A percentile compares a stretch with the other conserved stretches of the same genome.
Evolutionary conservation across 495 filamentous ascomycete genomes (phyloP).

Genomic region (Pseudotulostoma volvatum): DNA sequence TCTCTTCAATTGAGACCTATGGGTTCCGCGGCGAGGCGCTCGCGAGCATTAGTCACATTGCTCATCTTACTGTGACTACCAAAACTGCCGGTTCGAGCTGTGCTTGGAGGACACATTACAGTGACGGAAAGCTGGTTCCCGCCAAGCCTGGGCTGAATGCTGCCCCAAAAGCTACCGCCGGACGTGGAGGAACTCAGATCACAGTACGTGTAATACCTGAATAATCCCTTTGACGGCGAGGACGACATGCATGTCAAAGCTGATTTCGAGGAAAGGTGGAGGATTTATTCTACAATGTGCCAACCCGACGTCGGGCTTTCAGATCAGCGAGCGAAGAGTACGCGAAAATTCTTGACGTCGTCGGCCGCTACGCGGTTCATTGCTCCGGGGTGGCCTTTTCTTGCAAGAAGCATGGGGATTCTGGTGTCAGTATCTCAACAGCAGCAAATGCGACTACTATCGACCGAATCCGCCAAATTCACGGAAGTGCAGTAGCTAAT

Average conservation of each 20-base stretch:
- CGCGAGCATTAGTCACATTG: slow-evolving; percentile 97
- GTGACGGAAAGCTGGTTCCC: slow-evolving; percentile 66
- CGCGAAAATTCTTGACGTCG: slow-evolving; percentile 91
- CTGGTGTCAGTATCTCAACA: slow-evolving; percentile 64
- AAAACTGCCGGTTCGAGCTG: slow-evolving; percentile 79
- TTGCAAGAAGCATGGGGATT: slow-evolving; percentile 90
- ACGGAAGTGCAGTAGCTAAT: slow-evolving; percentile 73
- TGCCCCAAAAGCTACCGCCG: slow-evolving; percentile 78
- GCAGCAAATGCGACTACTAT: slow-evolving; percentile 49
- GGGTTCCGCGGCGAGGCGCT: slow-evolving; percentile 95
- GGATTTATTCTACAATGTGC: slow-evolving; percentile 93
- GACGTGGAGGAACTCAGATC: slow-evolving; percentile 90
- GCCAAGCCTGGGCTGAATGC: slow-evolving; percentile 83
- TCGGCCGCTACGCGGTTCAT: slow-evolving; percentile 91
- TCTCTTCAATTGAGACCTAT: slow-evolving; percentile 83
- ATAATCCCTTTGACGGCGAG: not conserved
- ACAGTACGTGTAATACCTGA: no score
- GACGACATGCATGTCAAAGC: not conserved
- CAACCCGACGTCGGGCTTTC: slow-evolving; percentile 76
- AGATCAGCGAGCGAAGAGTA: slow-evolving; percentile 89
- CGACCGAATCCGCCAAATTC: slow-evolving; percentile 80
- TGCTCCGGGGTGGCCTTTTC: slow-evolving; percentile 82
- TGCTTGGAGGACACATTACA: slow-evolving; percentile 80
- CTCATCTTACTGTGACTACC: slow-evolving; percentile 87
- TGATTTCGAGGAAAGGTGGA: slow-evolving; percentile 44